A percentile compares a stretch with the other conserved stretches of the same genome.
phyloP scores from a whole-genome alignment of 306 rosid species.

The Trifolium repens region DNA sequence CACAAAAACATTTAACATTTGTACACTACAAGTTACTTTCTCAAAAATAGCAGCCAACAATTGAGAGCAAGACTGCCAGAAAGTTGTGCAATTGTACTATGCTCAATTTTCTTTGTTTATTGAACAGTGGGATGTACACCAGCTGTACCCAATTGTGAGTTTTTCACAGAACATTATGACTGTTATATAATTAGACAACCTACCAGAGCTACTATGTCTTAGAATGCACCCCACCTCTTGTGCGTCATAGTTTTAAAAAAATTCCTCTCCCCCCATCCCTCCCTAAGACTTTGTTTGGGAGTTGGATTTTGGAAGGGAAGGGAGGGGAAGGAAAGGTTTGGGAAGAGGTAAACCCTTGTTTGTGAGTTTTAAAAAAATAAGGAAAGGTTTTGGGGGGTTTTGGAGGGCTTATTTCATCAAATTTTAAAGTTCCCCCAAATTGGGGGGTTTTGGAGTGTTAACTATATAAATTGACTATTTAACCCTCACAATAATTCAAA shows the following conservation, averaged over 20 bases:
- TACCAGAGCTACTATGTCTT: neutral
- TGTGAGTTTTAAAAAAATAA: too few relatives aligned
- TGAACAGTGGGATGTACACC: neutral
- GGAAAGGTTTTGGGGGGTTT: too few relatives aligned
- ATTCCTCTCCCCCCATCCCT: neutral
- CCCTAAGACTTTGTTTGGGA: too few relatives aligned
- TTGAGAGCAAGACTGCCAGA: neutral
- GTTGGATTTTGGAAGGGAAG: too few relatives aligned
- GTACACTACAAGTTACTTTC: conserved; percentile 24
- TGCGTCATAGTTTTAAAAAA: neutral
- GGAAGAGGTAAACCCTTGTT: too few relatives aligned
- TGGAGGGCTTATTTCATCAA: too few relatives aligned
- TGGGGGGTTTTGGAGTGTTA: too few relatives aligned
- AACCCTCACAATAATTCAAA: too few relatives aligned
- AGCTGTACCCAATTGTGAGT: conserved; percentile 3
- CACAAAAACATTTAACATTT: conserved; percentile 17
- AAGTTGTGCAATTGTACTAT: conserved; percentile 9
- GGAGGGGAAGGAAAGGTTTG: too few relatives aligned
- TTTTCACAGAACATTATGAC: neutral
- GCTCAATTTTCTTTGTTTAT: conserved; percentile 16
- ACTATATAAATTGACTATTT: too few relatives aligned
- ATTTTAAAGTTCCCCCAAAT: too few relatives aligned
- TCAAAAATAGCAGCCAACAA: neutral
- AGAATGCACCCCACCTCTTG: neutral
- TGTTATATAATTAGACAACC: conserved; percentile 6